phyloP scores from a whole-genome alignment of 1,284 basidiomycete species.

The Chiua sp. region DNA sequence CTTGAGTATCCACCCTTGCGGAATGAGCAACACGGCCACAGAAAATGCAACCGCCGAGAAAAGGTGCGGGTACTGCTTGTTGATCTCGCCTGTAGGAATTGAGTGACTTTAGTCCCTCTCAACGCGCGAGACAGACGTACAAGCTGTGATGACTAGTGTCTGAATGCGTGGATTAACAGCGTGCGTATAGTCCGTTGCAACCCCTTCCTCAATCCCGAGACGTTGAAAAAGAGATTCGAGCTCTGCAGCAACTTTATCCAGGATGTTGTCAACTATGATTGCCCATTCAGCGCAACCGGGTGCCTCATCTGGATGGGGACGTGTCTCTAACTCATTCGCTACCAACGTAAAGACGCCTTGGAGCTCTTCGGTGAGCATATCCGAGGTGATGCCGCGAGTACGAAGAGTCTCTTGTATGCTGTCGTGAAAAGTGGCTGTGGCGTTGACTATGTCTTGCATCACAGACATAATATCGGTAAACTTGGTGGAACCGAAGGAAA shows the following conservation, averaged over 20 bases:
- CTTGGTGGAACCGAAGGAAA: constrained; percentile 3
- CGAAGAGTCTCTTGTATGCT: no score
- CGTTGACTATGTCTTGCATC: constrained; percentile 13
- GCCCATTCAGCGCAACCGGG: constrained; percentile 6
- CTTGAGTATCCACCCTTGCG: constrained; percentile 14
- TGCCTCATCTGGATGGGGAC: constrained; percentile 2
- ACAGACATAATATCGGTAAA: constrained; percentile 9
- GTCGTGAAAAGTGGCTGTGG: no score
- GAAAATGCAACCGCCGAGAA: constrained; percentile 8
- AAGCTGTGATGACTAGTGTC: constrained; percentile 5
- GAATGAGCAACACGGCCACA: constrained; percentile 11
- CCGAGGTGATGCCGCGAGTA: no score
- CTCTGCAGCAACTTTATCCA: background rate
- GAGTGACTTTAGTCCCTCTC: background rate
- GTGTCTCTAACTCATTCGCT: background rate
- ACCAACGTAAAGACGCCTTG: constrained; percentile 4
- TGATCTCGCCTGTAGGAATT: constrained; percentile 16
- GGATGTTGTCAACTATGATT: constrained; percentile 5
- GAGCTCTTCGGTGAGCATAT: no score
- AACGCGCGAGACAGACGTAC: constrained; percentile 3
- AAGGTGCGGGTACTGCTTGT: constrained; percentile 16
- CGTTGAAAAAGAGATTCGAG: background rate
- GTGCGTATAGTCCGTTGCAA: background rate
- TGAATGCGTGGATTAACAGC: background rate
- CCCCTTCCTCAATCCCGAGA: constrained; percentile 3